Evolutionary conservation across 2,329 filamentous ascomycete species (phyloP).

Genomic region (Cadophora sp.): DNA sequence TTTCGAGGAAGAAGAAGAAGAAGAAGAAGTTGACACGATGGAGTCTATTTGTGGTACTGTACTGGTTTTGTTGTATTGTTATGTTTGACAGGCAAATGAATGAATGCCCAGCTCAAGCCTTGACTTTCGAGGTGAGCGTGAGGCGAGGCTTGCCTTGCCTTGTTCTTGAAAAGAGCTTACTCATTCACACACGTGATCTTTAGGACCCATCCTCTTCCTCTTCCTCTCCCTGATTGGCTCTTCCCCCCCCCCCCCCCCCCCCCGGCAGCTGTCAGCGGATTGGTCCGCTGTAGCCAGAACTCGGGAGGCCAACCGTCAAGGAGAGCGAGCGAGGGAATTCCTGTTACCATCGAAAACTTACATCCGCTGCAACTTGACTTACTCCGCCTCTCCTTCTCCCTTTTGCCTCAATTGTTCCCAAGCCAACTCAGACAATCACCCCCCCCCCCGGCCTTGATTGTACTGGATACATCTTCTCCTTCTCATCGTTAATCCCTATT

Average conservation of each 20-base stretch:
- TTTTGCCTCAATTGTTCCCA: slow-evolving; percentile 43
- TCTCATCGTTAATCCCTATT: slow-evolving; percentile 23
- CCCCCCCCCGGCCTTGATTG: slow-evolving; percentile 3
- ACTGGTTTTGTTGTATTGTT: not conserved
- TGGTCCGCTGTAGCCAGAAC: slow-evolving; percentile 16
- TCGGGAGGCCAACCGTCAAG: slow-evolving; percentile 3
- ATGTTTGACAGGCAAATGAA: not conserved
- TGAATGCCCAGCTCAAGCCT: not conserved
- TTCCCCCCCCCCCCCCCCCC: not conserved
- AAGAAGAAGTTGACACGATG: not conserved
- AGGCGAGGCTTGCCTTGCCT: not conserved
- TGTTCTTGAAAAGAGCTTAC: not conserved
- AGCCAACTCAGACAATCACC: slow-evolving; percentile 7
- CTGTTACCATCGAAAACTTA: slow-evolving; percentile 25
- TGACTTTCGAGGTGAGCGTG: not conserved
- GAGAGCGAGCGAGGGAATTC: not conserved
- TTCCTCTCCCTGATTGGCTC: slow-evolving; percentile 8
- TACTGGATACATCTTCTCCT: slow-evolving; percentile 18
- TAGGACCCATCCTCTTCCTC: too few relatives aligned
- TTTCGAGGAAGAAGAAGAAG: too few relatives aligned
- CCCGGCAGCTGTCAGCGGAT: not conserved
- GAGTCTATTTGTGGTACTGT: not conserved
- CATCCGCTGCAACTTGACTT: slow-evolving; percentile 47
- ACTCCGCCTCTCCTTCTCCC: slow-evolving; percentile 54
- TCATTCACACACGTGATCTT: not conserved